Conservation (phyloP, 2,329 filamentous ascomycete species). For the Pseudonectria foliicola region DNA sequence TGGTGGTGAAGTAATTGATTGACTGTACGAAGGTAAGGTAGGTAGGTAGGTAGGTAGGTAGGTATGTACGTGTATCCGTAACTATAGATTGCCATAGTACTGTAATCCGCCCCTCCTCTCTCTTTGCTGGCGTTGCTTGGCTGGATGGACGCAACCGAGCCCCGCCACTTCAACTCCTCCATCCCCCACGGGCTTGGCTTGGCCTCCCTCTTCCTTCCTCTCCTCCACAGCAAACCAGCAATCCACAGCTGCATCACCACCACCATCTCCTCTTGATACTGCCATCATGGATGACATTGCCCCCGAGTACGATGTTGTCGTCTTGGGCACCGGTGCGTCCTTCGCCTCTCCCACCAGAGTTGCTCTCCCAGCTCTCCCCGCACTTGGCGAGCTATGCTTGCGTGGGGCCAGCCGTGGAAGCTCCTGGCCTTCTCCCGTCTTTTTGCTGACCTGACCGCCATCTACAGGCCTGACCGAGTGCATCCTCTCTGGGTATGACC, state of each 20-base stretch:
- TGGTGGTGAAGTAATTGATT: neutral
- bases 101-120: conserved; percentile 11
- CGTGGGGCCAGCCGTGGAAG: conserved; percentile 1
- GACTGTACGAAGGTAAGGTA: too few relatives aligned
- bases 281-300: conserved; percentile 90
- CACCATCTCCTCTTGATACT: conserved; percentile 3
- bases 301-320: conserved; percentile 96
- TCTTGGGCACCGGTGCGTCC: conserved; percentile 86
- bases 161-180: conserved; percentile 24
- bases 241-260: conserved; percentile 3
- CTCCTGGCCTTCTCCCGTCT: conserved; percentile 2
- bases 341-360: conserved; percentile 5
- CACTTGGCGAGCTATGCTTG: conserved; percentile 14
- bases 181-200: conserved; percentile 13
- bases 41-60: too few relatives aligned
- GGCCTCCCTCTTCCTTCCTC: neutral
- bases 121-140: too few relatives aligned
- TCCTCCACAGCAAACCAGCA: conserved; percentile 8
- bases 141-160: too few relatives aligned
- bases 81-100: conserved; percentile 23
- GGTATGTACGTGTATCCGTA: too few relatives aligned
- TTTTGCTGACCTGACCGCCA: conserved; percentile 16
- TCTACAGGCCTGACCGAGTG: conserved; percentile 86
- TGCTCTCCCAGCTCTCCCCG: conserved; percentile 10
- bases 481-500: conserved; percentile 84